phyloP scores from a whole-genome alignment of 805 yeast species.

The Grigorovia yakushimaensis region DNA sequence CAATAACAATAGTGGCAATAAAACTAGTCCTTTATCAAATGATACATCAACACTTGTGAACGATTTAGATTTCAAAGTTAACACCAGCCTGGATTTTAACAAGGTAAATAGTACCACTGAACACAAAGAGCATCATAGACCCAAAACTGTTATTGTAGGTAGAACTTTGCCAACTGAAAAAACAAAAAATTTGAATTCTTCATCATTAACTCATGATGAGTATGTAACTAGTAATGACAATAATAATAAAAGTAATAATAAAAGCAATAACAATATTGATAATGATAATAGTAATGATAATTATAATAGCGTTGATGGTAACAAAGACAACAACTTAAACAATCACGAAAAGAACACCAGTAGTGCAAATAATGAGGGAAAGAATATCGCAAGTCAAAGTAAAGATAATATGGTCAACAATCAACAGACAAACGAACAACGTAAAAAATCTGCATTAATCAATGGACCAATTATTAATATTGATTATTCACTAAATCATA shows the following conservation, averaged over 20 bases:
- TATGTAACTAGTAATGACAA: background rate
- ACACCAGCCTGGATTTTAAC: background rate
- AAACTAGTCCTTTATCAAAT: background rate
- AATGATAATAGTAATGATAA: background rate
- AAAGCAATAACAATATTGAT: too few species aligned
- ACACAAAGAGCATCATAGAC: background rate
- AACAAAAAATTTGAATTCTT: background rate
- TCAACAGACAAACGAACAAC: constrained; percentile 44
- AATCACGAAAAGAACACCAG: background rate
- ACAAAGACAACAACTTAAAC: background rate
- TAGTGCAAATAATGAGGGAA: background rate
- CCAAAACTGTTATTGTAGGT: background rate
- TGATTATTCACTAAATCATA: constrained; percentile 42
- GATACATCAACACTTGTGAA: background rate
- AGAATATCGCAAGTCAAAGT: background rate
- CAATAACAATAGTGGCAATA: background rate
- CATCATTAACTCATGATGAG: background rate
- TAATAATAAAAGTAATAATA: too few species aligned
- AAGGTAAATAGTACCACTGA: background rate
- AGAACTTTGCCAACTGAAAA: background rate
- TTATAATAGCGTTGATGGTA: background rate
- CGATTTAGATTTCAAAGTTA: background rate
- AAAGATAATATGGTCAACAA: too few species aligned
- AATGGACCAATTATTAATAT: constrained; percentile 78
- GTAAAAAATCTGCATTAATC: constrained; percentile 70